Base-by-base conservation (phyloP, 2,329 filamentous ascomycete genomes). In the Stemphylium lycopersici region DNA sequence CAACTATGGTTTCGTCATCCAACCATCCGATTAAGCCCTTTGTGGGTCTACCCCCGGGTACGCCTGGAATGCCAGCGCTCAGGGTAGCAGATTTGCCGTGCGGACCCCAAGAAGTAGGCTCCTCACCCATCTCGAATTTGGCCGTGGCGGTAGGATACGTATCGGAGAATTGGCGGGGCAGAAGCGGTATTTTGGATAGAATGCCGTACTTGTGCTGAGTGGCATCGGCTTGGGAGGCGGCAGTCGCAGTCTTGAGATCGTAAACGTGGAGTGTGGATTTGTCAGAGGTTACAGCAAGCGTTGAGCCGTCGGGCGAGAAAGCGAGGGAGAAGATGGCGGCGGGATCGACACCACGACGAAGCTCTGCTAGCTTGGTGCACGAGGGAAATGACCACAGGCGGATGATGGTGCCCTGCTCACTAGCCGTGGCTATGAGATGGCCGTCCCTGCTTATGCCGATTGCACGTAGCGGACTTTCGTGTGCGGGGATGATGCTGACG, bases 231-330 rank as follows among this genome's bases (percentile, higher is more conserved):
- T 57, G 41, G 4, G 38, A 16, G 4, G 48, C 47, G 6, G 41
- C 47, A 2, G 52, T 49, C 10, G 58, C 55, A 3, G 52, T 43
- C 58, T 89, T 88, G 1, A 97, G 82, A 69, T 98, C 92, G 71
- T 97, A 99, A 33, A 99, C 84, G 76, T 99, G 95, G 10, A 99
- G 81, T 0, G 93, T 99, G 5, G 91, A 93, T 77, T 98, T 99
- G 80, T 99, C 95, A 1, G 93, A 97, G 1, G 93, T 98, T 58
- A 92, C 93, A 22, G 95, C 95, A 10, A 98, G 83, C 70, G 92
- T 84, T 38, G 83, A 85, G 46, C 89, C 90, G 0, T 87, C 87
- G 0, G 93, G 93, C 16, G 90, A 96, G 73, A 99, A 95, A 10
- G 89, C 88, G 10, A 99, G 81, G 2, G 90, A 93, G 77, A 90